Base-by-base conservation (phyloP, 495 filamentous ascomycete species). In the Penicillium coprophilum region DNA sequence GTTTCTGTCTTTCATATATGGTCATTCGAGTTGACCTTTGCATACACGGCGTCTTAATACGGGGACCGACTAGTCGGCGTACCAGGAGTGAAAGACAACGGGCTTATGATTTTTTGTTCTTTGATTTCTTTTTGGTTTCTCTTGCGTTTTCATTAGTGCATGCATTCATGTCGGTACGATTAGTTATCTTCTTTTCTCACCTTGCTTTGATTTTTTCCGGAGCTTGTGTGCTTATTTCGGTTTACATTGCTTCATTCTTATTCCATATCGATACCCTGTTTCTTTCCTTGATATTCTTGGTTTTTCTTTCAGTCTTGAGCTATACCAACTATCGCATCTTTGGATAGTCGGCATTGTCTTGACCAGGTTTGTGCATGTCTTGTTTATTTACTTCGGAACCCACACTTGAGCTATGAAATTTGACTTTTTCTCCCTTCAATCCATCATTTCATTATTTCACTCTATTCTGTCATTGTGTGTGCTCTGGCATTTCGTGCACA, bases 31-130 rank as follows among this genome's bases (percentile, higher is more conserved):
- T 68, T 69, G 67, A 71, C 58, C 65, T 67, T 70, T 74, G 69
- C 71, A 75, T 75, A 71, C 64, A 59, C 59, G 75, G 75, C 75
- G 75, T 74, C 70, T 51, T 60, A 65, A 51, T 53, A 60, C 58
- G 65, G 53, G 53, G 55, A 48, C 40, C 60, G 54, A 62, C 64
- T 53, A 64, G 60, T 65, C 56, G 70, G 68, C 68, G 67, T 71
- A 73, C 64, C 38, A 50, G 66, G 68, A 62, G 63, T 66, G 68
- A 63, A 53, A 69, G 63, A 65, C 55, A 56, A 57, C 50, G 55
- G 58, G 57, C 57, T 53, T 56, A 59, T 46, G 39, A n/a, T 34
- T 49, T 50, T 70, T 65, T 56, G 47, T 46, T 61, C 58, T 11
- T 4, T 13, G 6, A 17, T 64, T 64, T 46, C 40, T 56, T 58